phyloP scores from a whole-genome alignment of 2,329 filamentous ascomycete genomes.

The Coleophoma crateriformis region DNA sequence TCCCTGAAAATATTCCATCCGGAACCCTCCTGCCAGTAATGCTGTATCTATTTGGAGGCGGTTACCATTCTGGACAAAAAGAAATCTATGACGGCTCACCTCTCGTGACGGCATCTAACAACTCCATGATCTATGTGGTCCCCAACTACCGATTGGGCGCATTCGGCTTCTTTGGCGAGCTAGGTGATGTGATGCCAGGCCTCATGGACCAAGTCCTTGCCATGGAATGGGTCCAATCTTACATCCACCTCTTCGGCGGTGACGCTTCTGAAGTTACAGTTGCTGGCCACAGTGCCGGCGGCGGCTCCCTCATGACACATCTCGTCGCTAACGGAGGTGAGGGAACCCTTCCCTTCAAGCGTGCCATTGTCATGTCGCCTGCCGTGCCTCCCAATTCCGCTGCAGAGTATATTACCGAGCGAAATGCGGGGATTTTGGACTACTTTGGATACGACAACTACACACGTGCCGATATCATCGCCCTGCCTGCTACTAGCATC shows the following conservation, averaged over 20 bases:
- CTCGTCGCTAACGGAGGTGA: not conserved
- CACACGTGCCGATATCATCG: not conserved
- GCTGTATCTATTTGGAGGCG: not conserved
- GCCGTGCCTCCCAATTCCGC: not conserved
- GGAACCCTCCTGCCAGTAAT: not conserved
- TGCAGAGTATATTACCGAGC: not conserved
- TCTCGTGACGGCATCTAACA: not conserved
- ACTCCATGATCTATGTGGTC: not conserved
- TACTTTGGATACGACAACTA: not conserved
- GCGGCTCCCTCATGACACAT: constrained; percentile 19
- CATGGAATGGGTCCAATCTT: constrained; percentile 46
- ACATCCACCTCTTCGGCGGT: constrained; percentile 49
- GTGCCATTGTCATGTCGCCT: not conserved
- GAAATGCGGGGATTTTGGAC: not conserved
- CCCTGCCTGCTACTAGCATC: not conserved
- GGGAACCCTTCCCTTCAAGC: not conserved
- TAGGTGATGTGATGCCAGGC: not conserved
- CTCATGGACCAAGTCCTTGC: constrained; percentile 25
- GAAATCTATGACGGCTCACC: not conserved
- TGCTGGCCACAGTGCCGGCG: constrained; percentile 41
- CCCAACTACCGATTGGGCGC: not conserved
- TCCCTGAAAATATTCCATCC: not conserved
- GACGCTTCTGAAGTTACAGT: constrained; percentile 39
- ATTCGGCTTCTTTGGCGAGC: not conserved
- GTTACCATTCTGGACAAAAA: not conserved